Percentiles rank a stretch among this genome's conserved stretches.
phyloP scores from a whole-genome alignment of 768 basidiomycete genomes.

The Serendipita sp. region DNA sequence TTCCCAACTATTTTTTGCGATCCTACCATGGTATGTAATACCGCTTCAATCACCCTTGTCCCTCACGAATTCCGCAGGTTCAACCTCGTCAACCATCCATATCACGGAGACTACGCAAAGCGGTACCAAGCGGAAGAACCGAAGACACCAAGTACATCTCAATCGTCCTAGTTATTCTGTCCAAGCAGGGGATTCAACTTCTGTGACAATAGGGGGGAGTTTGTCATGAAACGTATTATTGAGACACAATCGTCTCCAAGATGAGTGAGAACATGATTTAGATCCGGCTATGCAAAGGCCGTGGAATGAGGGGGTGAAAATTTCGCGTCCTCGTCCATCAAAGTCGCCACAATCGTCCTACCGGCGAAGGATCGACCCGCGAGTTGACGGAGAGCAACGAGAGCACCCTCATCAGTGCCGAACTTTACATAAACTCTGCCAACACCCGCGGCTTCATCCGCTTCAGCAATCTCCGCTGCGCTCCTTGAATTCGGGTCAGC shows the following conservation, averaged over 20 bases:
- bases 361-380: slow-evolving; percentile 84
- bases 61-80: slow-evolving; percentile 38
- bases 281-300: not conserved
- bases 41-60: not conserved
- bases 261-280: not conserved
- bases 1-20: slow-evolving; percentile 82
- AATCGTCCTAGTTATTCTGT: no score
- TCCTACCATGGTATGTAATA: slow-evolving; percentile 55
- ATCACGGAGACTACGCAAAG: slow-evolving; percentile 70
- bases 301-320: slow-evolving; percentile 54
- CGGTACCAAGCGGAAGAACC: slow-evolving; percentile 42
- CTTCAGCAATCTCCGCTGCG: slow-evolving; percentile 48
- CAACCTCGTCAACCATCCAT: slow-evolving; percentile 83
- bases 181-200: no score
- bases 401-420: slow-evolving; percentile 40
- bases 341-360: slow-evolving; percentile 71
- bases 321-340: slow-evolving; percentile 70
- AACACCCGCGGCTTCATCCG: slow-evolving; percentile 83
- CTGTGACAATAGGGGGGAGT: no score
- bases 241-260: no score
- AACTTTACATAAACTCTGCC: slow-evolving; percentile 95
- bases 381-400: slow-evolving; percentile 62
- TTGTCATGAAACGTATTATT: no score
- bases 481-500: slow-evolving; percentile 46
- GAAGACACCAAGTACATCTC: no score